Base-by-base conservation (phyloP, 2,329 filamentous ascomycete species). In the Trichoderma hamatum region DNA sequence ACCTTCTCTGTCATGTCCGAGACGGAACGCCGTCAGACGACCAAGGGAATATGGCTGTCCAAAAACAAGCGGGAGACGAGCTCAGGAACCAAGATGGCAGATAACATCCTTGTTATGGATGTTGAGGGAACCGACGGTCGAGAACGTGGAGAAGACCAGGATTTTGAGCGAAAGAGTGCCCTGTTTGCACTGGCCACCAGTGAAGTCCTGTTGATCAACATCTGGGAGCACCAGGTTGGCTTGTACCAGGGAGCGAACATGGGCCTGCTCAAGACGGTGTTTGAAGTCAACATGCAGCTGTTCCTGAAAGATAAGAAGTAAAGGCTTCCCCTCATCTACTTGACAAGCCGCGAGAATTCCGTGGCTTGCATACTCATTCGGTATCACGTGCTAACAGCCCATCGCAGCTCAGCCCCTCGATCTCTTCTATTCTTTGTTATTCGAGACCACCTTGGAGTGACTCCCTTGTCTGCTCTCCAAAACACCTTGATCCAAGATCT, bases 41-140 rank as follows among this genome's bases (percentile, higher is more conserved):
- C 96, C 55, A 99, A 98, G 84, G 96, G 96, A 78, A 99, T 99
- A 79, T 99, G 96, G 96, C 91, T 99, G 91, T 97, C 94, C 72
- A 97, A 97, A 84, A 98, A 98, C 82, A 97, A 97, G 84, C 85
- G 86, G 73, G 80, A 83, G 72, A 79, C 83, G 69, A 84, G 82
- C 68, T 81, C 80, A 60, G 82, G 82, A 62, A 79, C 79, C 72
- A 84, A 84, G 72, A 97, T 98, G 94, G 94, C 95, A 67, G 93
- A 97, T 76, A 99, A 99, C 80, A 97, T 99, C 75, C 84, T 99
- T 72, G 96, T 99, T 74, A 99, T 99, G 96, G 96, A 99, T 78
- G 96, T 99, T 54, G 96, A 99, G 81, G 96, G 96, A 73, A 98
- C 96, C 13, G 96, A 99, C 79, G 96, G 96, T 64, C 89, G 96